A percentile compares a stretch with the other conserved stretches of the same genome.
phyloP scores from a whole-genome alignment of 1,139 yeast genomes.

The Williopsis jadinii region DNA sequence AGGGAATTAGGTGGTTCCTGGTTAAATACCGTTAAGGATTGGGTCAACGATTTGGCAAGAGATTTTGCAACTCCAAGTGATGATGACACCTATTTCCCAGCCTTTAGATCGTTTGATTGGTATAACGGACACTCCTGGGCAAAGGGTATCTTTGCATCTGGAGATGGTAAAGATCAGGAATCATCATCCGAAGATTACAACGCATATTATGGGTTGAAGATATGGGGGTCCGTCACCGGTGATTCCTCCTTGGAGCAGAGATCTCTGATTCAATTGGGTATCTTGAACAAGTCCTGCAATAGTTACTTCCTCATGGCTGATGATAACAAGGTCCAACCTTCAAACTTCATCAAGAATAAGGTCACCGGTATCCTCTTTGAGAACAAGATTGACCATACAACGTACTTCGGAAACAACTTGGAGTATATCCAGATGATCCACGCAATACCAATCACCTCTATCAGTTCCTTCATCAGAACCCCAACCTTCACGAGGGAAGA shows the following conservation, averaged over 20 bases:
- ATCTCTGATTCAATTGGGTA: conserved; percentile 55
- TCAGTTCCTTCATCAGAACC: conserved; percentile 67
- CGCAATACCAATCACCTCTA: conserved; percentile 86
- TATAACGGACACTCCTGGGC: conserved; percentile 81
- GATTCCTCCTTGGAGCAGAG: conserved; percentile 46
- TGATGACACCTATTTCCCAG: conserved; percentile 59
- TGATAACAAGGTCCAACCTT: conserved; percentile 45
- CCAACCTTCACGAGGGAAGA: conserved; percentile 71
- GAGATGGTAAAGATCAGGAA: conserved; percentile 78
- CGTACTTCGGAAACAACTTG: conserved; percentile 69
- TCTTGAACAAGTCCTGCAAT: conserved; percentile 52
- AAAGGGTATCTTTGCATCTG: conserved; percentile 63
- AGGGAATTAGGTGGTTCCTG: conserved; percentile 39
- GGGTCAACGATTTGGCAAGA: conserved; percentile 56
- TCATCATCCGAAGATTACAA: conserved; percentile 74
- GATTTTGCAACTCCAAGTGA: conserved; percentile 64
- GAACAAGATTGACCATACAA: conserved; percentile 87
- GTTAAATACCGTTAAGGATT: conserved; percentile 42
- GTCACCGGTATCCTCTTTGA: conserved; percentile 77
- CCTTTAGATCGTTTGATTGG: conserved; percentile 72
- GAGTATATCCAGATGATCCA: conserved; percentile 95
- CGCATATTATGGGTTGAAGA: conserved; percentile 61
- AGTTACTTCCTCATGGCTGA: conserved; percentile 50
- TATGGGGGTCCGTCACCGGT: conserved; percentile 58
- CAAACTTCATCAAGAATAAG: conserved; percentile 49